Percentiles rank a stretch among this genome's conserved stretches.
Evolutionary conservation across 257 asterid genomes (phyloP).

Genomic region (Paraleonurus japonicus): DNA sequence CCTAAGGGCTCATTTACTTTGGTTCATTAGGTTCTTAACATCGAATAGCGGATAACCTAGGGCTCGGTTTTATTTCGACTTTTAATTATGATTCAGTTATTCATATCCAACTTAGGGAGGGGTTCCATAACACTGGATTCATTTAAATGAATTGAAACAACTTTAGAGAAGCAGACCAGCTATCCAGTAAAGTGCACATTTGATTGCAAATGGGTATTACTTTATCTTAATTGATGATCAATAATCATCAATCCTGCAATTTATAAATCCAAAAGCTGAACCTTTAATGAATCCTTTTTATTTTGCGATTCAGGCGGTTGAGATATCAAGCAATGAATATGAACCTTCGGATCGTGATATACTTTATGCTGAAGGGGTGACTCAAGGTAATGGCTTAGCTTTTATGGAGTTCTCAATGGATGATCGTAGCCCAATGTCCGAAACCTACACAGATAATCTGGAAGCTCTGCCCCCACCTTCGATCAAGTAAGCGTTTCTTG

Average conservation of each 20-base stretch:
- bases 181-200: background rate
- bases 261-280: background rate
- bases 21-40: background rate
- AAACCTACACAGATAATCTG: conserved; percentile 72
- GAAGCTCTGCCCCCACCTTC: conserved; percentile 73
- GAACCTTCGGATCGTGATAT: conserved; percentile 92
- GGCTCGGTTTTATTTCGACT: no score
- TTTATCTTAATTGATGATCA: no score
- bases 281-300: background rate
- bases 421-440: conserved; percentile 96
- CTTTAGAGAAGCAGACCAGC: background rate
- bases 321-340: conserved; percentile 90
- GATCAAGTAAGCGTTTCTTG: conserved; percentile 52
- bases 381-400: conserved; percentile 92
- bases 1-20: background rate
- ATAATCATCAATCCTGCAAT: background rate
- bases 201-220: background rate
- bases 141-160: background rate
- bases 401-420: conserved; percentile 91
- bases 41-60: background rate
- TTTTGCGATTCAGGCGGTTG: conserved; percentile 65
- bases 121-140: background rate
- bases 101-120: background rate
- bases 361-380: conserved; percentile 89
- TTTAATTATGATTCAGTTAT: background rate